Evolutionary conservation across 2,329 filamentous ascomycete species (phyloP).

Genomic region (Arthrobotrys iridis): DNA sequence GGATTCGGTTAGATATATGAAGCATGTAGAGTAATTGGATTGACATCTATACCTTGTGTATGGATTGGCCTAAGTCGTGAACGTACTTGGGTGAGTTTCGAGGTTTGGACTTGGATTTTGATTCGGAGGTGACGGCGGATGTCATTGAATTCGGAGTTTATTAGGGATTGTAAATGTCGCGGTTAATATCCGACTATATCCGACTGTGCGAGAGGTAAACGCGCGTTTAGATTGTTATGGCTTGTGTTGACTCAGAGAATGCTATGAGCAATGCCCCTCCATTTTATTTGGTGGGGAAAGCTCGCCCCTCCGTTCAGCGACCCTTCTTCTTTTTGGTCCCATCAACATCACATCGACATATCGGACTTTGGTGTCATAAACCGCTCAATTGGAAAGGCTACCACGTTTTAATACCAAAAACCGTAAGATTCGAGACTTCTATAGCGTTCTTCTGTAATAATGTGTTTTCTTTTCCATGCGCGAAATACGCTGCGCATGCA

Average conservation of each 20-base stretch:
- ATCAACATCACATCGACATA: neutral
- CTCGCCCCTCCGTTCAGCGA: neutral
- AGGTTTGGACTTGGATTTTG: neutral
- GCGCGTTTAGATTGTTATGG: conserved; percentile 8
- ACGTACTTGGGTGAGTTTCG: too few species aligned
- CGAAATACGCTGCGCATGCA: conserved; percentile 3
- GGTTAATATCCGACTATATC: neutral
- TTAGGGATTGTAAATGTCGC: conserved; percentile 7
- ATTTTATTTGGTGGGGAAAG: conserved; percentile 36
- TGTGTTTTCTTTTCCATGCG: neutral
- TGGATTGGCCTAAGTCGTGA: neutral
- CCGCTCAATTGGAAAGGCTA: neutral
- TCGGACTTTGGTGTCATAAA: neutral
- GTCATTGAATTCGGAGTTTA: neutral
- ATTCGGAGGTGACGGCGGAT: neutral
- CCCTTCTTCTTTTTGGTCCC: conserved; percentile 7
- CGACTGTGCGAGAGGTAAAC: neutral
- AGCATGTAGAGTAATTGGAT: too few species aligned
- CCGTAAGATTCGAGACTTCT: neutral
- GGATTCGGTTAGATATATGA: neutral
- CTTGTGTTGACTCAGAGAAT: conserved; percentile 14
- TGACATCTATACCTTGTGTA: neutral
- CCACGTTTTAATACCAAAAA: neutral
- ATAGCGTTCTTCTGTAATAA: neutral
- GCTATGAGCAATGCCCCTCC: conserved; percentile 38